These are phyloP conservation scores for Immersiporthe knoxdaviesiana DNA, from an alignment of 2,329 filamentous ascomycete species.

Conservation along the genomic window DNA sequence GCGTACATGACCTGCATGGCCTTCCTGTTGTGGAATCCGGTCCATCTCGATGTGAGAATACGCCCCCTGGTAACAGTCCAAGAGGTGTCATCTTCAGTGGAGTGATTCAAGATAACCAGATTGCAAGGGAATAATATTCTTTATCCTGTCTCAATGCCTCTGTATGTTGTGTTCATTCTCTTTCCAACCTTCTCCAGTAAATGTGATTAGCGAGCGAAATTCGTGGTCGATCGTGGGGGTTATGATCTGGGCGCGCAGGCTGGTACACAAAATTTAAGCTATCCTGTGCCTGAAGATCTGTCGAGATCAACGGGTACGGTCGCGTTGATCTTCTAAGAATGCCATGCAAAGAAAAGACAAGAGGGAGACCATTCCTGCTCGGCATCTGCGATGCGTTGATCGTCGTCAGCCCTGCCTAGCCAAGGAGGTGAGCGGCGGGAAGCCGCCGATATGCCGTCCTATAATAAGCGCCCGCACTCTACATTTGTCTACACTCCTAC, in stretches of 20 bases:
- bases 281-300: neutral
- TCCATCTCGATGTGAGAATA: neutral
- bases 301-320: neutral
- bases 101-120: neutral
- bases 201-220: neutral
- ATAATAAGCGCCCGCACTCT: neutral
- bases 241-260: neutral
- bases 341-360: neutral
- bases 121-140: neutral
- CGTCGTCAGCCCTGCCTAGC: conserved; percentile 16
- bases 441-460: conserved; percentile 5
- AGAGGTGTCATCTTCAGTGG: neutral
- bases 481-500: neutral
- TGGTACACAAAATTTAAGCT: neutral
- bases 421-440: conserved; percentile 11
- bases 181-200: no score
- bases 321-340: neutral
- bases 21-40: neutral
- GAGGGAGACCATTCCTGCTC: neutral
- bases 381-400: neutral
- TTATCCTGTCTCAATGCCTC: no score
- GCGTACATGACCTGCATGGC: neutral
- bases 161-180: no score
- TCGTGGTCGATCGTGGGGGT: neutral
- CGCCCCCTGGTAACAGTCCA: neutral